A percentile compares a stretch with the other conserved stretches of the same genome.
phyloP scores from a whole-genome alignment of 1,139 yeast genomes.

The Blastobotrys illinoisensis region DNA sequence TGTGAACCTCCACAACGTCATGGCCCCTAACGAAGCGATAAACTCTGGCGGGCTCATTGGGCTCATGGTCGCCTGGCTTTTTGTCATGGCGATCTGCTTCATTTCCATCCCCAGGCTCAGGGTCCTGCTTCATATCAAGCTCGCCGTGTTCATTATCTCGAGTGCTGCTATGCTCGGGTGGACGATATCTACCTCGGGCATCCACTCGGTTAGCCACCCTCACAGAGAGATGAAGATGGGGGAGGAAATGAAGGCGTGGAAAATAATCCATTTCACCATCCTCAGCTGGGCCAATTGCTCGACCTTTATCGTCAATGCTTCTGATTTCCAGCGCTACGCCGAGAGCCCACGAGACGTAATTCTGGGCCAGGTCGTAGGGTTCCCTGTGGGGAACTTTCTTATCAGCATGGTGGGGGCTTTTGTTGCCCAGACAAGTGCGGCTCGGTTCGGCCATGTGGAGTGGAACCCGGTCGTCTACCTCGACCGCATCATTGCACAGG shows the following conservation, averaged over 20 bases:
- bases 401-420: slow-evolving; percentile 72
- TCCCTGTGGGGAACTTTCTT: slow-evolving; percentile 64
- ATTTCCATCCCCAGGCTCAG: slow-evolving; percentile 68
- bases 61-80: slow-evolving; percentile 68
- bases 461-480: slow-evolving; percentile 40
- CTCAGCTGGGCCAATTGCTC: slow-evolving; percentile 72
- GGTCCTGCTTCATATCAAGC: slow-evolving; percentile 67
- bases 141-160: slow-evolving; percentile 64
- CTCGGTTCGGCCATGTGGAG: slow-evolving; percentile 54
- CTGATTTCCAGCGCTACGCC: slow-evolving; percentile 75
- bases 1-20: slow-evolving; percentile 47
- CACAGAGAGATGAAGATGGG: background rate
- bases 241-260: slow-evolving; percentile 61
- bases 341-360: slow-evolving; percentile 43
- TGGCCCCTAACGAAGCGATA: slow-evolving; percentile 41
- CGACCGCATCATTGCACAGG: slow-evolving; percentile 22
- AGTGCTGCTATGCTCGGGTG: slow-evolving; percentile 67
- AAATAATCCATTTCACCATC: slow-evolving; percentile 62
- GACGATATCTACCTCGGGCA: slow-evolving; percentile 58
- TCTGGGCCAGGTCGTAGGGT: slow-evolving; percentile 50
- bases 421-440: slow-evolving; percentile 64
- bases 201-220: background rate
- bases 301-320: slow-evolving; percentile 70
- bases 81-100: slow-evolving; percentile 62
- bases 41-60: slow-evolving; percentile 59